These are phyloP conservation scores for Diaporthe helianthi DNA, from an alignment of 2,329 filamentous ascomycete species.

Conservation along the genomic window DNA sequence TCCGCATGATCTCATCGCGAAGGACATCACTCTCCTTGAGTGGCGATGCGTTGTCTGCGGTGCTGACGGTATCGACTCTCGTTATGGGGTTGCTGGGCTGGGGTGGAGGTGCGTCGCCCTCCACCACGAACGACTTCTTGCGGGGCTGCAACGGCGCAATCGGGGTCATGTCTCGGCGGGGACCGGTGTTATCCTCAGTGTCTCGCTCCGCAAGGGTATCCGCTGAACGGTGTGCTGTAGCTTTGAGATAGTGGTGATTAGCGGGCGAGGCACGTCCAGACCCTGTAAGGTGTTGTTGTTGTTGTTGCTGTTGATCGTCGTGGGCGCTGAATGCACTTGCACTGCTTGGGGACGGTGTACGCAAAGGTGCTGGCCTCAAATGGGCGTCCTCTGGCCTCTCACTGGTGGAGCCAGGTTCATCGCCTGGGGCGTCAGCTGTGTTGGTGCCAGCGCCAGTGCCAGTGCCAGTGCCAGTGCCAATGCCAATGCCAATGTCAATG, in stretches of 20 bases:
- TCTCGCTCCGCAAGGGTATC: background rate
- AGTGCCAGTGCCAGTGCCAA: too few species aligned
- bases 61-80: slow-evolving; percentile 55
- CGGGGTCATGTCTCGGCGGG: background rate
- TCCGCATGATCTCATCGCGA: slow-evolving; percentile 77
- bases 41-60: slow-evolving; percentile 56
- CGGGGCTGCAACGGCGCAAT: slow-evolving; percentile 55
- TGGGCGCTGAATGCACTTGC: slow-evolving; percentile 23
- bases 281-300: background rate
- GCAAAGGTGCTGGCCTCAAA: slow-evolving; percentile 27
- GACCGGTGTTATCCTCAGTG: background rate
- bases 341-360: slow-evolving; percentile 30
- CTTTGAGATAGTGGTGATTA: slow-evolving; percentile 22
- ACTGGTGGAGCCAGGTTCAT: slow-evolving; percentile 8
- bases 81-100: slow-evolving; percentile 49
- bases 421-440: slow-evolving; percentile 17
- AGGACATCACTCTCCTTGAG: slow-evolving; percentile 75
- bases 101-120: slow-evolving; percentile 25
- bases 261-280: slow-evolving; percentile 22
- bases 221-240: background rate
- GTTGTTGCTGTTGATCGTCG: background rate
- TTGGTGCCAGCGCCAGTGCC: slow-evolving; percentile 13
- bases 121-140: slow-evolving; percentile 41
- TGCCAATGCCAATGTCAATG: too few species aligned
- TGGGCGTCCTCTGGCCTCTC: slow-evolving; percentile 29